A percentile compares a stretch with the other conserved stretches of the same genome.
Conservation (phyloP, 345 rosid species). For the Citrus australasica region DNA sequence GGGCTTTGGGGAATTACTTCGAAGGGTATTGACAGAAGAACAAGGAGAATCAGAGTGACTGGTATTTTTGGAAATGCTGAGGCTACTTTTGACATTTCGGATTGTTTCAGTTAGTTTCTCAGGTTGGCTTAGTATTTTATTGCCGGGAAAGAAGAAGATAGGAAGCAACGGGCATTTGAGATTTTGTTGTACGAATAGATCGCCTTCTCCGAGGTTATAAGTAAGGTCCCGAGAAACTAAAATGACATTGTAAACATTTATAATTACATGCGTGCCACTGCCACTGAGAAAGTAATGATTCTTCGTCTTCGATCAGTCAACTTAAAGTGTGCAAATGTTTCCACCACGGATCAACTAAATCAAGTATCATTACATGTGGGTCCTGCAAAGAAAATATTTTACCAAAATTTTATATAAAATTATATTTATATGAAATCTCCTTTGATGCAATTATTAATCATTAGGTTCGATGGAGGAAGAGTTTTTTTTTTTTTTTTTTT, state of each 20-base stretch:
- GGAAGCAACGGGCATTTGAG: not conserved
- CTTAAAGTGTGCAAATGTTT: not conserved
- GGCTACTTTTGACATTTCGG: constrained; percentile 35
- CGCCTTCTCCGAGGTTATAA: not conserved
- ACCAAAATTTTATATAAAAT: too few species aligned
- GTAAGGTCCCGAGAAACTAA: not conserved
- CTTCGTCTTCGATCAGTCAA: not conserved
- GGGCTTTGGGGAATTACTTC: constrained; percentile 40
- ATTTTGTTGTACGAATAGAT: constrained; percentile 4
- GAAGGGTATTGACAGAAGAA: constrained; percentile 36
- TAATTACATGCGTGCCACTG: constrained; percentile 12
- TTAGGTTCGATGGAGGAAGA: too few species aligned
- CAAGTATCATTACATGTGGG: not conserved
- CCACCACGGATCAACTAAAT: not conserved
- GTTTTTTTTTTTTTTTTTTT: too few species aligned
- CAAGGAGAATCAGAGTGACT: constrained; percentile 17
- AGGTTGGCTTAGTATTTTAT: not conserved
- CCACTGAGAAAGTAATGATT: not conserved
- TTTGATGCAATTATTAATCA: too few species aligned
- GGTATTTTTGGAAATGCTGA: not conserved
- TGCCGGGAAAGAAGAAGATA: not conserved
- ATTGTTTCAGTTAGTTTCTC: not conserved
- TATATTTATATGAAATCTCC: too few species aligned
- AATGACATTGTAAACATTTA: constrained; percentile 1
- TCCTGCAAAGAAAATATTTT: not conserved